Evolutionary conservation across 495 filamentous ascomycete genomes (phyloP).

Genomic region (Podospora pseudocomata): DNA sequence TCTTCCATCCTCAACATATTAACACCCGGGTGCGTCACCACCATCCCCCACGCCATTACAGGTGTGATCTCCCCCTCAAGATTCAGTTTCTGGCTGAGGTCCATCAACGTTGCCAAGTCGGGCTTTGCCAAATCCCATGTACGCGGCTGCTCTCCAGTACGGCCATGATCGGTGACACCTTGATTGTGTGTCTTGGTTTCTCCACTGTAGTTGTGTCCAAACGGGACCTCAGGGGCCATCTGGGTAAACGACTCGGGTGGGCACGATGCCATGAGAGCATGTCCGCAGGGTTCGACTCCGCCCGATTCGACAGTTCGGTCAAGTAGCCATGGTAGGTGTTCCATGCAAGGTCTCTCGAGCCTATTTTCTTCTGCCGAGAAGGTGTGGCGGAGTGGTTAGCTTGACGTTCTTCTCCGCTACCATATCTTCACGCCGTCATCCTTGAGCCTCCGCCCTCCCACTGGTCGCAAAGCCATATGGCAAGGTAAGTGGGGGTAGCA

Average conservation of each 20-base stretch:
- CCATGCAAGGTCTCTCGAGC: slow-evolving; percentile 91
- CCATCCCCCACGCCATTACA: slow-evolving; percentile 86
- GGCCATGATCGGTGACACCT: slow-evolving; percentile 15
- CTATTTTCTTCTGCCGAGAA: slow-evolving; percentile 45
- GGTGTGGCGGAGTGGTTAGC: slow-evolving; percentile 22
- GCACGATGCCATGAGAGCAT: slow-evolving; percentile 86
- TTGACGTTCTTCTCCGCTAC: background rate
- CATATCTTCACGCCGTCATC: background rate
- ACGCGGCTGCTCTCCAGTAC: slow-evolving; percentile 44
- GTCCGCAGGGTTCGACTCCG: slow-evolving; percentile 58
- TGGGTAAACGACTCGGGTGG: slow-evolving; percentile 59
- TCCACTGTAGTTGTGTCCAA: slow-evolving; percentile 38
- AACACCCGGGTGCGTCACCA: slow-evolving; percentile 68
- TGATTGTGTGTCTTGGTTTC: slow-evolving; percentile 28
- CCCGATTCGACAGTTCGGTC: slow-evolving; percentile 54
- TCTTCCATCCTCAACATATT: slow-evolving; percentile 61
- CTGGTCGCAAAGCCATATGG: background rate
- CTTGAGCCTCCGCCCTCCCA: background rate
- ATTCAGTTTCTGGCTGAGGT: slow-evolving; percentile 77
- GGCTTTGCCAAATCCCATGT: slow-evolving; percentile 69
- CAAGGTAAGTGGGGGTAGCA: background rate
- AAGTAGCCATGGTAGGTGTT: slow-evolving; percentile 79
- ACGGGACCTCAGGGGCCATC: slow-evolving; percentile 47
- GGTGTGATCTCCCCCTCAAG: slow-evolving; percentile 95
- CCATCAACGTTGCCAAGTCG: slow-evolving; percentile 74